A percentile compares a stretch with the other conserved stretches of the same genome.
phyloP scores from a whole-genome alignment of 805 yeast species.

The Sporopachydermia lactativora region DNA sequence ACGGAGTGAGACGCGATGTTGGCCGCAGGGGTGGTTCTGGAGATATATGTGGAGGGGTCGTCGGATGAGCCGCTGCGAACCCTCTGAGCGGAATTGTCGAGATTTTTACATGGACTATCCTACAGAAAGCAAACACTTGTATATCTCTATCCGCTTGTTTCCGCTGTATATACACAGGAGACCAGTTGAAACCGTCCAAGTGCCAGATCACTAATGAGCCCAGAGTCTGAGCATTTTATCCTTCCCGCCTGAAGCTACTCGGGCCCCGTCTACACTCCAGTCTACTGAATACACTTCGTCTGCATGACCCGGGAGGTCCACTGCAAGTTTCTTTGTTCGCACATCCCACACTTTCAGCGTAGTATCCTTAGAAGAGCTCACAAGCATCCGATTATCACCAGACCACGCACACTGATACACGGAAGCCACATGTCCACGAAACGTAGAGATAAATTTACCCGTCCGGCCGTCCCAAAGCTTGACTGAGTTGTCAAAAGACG shows the following conservation, averaged over 20 bases:
- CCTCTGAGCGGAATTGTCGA: too few species aligned
- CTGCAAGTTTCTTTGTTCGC: slow-evolving; percentile 65
- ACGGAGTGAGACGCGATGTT: too few species aligned
- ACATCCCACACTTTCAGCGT: slow-evolving; percentile 96
- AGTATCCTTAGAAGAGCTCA: slow-evolving; percentile 90
- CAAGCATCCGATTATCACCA: slow-evolving; percentile 80
- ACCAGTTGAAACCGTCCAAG: too few species aligned
- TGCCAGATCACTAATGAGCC: slow-evolving; percentile 35
- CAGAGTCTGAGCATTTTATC: slow-evolving; percentile 90
- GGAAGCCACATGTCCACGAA: slow-evolving; percentile 95
- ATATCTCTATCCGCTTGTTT: too few species aligned
- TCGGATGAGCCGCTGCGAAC: too few species aligned
- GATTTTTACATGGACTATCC: too few species aligned
- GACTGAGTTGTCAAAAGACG: slow-evolving; percentile 90
- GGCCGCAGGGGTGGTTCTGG: too few species aligned
- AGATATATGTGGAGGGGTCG: too few species aligned
- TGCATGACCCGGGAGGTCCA: slow-evolving; percentile 89
- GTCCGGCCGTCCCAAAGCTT: slow-evolving; percentile 93
- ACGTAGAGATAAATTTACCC: slow-evolving; percentile 79
- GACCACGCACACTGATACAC: slow-evolving; percentile 98
- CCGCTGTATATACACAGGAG: too few species aligned
- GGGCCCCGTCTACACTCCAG: slow-evolving; percentile 91
- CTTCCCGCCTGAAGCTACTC: slow-evolving; percentile 96
- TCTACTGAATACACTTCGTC: slow-evolving; percentile 97
- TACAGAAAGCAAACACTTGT: too few species aligned